A percentile compares a stretch with the other conserved stretches of the same genome.
Evolutionary conservation across 2,329 filamentous ascomycete species (phyloP).

Genomic region (Fusarium odoratissimum): DNA sequence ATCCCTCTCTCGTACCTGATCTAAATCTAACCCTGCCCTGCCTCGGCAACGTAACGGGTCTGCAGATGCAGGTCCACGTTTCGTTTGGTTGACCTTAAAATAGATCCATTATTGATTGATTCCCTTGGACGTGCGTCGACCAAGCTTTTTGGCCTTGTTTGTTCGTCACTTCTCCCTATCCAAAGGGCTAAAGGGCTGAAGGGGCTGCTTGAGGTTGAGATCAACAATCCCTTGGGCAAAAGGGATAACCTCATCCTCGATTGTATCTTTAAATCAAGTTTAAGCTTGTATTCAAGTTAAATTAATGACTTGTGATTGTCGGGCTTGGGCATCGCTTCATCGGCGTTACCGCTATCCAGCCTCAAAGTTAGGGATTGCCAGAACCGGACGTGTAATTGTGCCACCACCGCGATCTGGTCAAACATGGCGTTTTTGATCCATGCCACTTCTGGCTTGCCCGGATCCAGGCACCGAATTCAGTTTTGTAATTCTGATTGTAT

Average conservation of each 20-base stretch:
- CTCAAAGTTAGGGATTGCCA: not conserved
- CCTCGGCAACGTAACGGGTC: constrained; percentile 5
- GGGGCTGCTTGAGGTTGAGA: not conserved
- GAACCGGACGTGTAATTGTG: constrained; percentile 1
- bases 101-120: constrained; percentile 26
- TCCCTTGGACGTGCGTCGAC: not conserved
- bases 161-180: not conserved
- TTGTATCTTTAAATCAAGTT: not conserved
- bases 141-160: constrained; percentile 2
- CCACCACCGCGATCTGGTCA: constrained; percentile 21
- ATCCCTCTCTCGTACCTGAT: constrained; percentile 26
- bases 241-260: not conserved
- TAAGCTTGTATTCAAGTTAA: not conserved
- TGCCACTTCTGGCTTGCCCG: constrained; percentile 18
- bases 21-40: constrained; percentile 9
- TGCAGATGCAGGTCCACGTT: constrained; percentile 3
- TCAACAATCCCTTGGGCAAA: not conserved
- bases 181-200: not conserved
- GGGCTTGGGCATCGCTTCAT: constrained; percentile 5
- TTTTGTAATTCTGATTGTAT: not conserved
- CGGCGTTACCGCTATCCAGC: not conserved
- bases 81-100: constrained; percentile 30
- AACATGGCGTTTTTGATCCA: constrained; percentile 35
- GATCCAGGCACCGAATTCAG: constrained; percentile 27
- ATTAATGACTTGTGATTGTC: not conserved